Conservation (phyloP, 2,329 filamentous ascomycete genomes). For the Aspergillus sp. region DNA sequence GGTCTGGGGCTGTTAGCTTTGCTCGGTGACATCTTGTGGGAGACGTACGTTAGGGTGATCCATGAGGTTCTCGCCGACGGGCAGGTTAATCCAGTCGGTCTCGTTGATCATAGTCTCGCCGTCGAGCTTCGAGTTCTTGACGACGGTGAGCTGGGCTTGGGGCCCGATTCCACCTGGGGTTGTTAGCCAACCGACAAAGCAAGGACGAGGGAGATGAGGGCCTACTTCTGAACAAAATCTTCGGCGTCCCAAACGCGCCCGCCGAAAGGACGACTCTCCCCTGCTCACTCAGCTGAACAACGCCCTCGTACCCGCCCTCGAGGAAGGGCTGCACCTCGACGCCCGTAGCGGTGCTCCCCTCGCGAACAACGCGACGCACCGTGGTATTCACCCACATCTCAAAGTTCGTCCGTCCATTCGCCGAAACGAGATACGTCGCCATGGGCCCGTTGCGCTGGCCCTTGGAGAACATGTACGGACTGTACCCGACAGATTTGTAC, state of each 20-base stretch:
- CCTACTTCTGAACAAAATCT: conserved; percentile 63
- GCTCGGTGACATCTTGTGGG: neutral
- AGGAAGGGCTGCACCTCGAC: conserved; percentile 28
- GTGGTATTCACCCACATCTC: conserved; percentile 68
- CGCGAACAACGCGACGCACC: conserved; percentile 69
- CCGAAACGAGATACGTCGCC: conserved; percentile 70
- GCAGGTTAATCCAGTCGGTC: conserved; percentile 55
- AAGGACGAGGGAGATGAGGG: neutral
- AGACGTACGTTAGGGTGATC: conserved; percentile 42
- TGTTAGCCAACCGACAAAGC: neutral
- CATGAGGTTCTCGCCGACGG: conserved; percentile 56
- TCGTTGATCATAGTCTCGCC: conserved; percentile 47
- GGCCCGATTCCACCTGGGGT: conserved; percentile 64
- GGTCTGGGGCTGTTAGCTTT: conserved; percentile 20
- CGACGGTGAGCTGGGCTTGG: conserved; percentile 50
- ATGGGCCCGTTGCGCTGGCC: conserved; percentile 72
- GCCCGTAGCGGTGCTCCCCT: conserved; percentile 65
- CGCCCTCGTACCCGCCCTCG: conserved; percentile 31
- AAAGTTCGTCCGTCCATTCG: conserved; percentile 66
- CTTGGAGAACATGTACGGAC: conserved; percentile 69
- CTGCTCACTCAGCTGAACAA: conserved; percentile 67
- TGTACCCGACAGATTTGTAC: conserved; percentile 67
- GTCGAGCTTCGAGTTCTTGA: conserved; percentile 43
- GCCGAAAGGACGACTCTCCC: conserved; percentile 71
- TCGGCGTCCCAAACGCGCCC: conserved; percentile 71